Conservation (phyloP, 345 rosid species). For the Cochlearia excelsa region DNA sequence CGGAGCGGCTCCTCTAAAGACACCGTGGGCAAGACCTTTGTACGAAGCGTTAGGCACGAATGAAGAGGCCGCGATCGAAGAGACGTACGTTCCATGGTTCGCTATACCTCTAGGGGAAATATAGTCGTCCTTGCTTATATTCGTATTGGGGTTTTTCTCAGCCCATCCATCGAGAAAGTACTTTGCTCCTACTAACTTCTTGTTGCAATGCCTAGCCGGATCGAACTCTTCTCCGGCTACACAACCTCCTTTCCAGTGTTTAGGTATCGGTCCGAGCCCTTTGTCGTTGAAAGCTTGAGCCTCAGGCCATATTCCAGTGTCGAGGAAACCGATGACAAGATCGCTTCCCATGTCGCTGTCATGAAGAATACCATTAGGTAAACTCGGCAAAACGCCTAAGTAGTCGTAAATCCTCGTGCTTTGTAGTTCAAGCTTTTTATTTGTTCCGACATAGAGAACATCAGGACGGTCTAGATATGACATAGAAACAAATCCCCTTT, state of each 20-base stretch:
- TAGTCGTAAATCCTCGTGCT: conserved; percentile 55
- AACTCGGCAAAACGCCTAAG: conserved; percentile 34
- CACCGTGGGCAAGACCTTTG: conserved; percentile 29
- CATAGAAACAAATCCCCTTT: not conserved
- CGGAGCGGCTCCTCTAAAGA: conserved; percentile 41
- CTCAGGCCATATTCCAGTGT: conserved; percentile 39
- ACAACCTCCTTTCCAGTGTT: conserved; percentile 49
- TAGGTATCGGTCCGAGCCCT: conserved; percentile 41
- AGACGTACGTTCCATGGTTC: conserved; percentile 57
- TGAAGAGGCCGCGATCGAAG: conserved; percentile 48
- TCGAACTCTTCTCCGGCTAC: conserved; percentile 32
- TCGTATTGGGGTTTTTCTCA: conserved; percentile 34
- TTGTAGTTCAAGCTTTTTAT: conserved; percentile 35
- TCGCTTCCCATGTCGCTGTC: conserved; percentile 35
- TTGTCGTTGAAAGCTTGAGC: conserved; percentile 39
- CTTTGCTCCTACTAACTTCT: conserved; percentile 39
- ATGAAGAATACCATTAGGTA: conserved; percentile 23
- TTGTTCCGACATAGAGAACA: conserved; percentile 42
- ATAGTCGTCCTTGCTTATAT: conserved; percentile 35
- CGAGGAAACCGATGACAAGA: conserved; percentile 29
- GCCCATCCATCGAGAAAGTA: conserved; percentile 45
- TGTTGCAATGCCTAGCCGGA: conserved; percentile 10
- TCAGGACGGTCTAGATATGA: conserved; percentile 35
- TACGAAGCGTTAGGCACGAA: conserved; percentile 40
- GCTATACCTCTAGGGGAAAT: conserved; percentile 47